These are phyloP conservation scores for Turnera subulata DNA, from an alignment of 345 rosid species.

Conservation along the genomic window DNA sequence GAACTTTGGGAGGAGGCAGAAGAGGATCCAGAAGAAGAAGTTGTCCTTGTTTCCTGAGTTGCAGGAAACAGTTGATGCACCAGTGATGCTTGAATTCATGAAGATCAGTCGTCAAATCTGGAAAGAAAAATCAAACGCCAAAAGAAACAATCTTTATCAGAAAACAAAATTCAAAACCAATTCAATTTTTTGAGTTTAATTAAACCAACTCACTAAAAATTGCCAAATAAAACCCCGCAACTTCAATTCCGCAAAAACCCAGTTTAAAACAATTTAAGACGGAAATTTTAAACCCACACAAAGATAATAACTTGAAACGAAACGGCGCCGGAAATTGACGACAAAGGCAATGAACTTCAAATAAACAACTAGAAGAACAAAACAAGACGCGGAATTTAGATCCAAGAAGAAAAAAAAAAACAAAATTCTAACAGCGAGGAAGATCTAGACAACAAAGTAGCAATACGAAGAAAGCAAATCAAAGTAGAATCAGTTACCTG, in stretches of 20 bases:
- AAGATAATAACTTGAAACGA: no score
- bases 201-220: not conserved
- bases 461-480: not conserved
- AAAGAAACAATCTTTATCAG: not conserved
- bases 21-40: constrained; percentile 72
- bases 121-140: constrained; percentile 1
- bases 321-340: not conserved
- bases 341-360: not conserved
- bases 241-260: no score
- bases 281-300: no score
- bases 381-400: not conserved
- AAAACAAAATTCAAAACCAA: constrained; percentile 5
- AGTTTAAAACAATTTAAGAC: no score
- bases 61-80: constrained; percentile 85
- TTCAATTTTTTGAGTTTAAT: not conserved
- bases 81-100: constrained; percentile 74
- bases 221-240: no score
- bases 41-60: constrained; percentile 78
- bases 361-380: not conserved
- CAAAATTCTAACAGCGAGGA: no score
- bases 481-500: constrained; percentile 15
- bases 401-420: not conserved
- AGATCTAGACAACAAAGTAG: not conserved
- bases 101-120: constrained; percentile 68
- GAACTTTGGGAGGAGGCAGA: constrained; percentile 69